Percentiles rank a stretch among this genome's conserved stretches.
These are phyloP conservation scores for Cladophialophora psammophila DNA, from an alignment of 2,329 filamentous ascomycete genomes.

Conservation along the genomic window DNA sequence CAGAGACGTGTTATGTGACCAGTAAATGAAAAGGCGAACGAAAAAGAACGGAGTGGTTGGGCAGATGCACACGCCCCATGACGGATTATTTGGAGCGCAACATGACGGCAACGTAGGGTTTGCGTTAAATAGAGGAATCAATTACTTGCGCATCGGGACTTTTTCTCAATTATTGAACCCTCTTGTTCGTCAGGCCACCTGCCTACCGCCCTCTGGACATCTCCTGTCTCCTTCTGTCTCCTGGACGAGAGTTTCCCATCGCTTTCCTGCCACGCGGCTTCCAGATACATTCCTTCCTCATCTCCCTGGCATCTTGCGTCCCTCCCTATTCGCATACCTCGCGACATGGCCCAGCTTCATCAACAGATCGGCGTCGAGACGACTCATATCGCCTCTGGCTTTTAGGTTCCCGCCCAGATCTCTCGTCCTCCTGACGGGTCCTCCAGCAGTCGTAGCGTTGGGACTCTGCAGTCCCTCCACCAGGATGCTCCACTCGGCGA, in stretches of 20 bases:
- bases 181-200: too few species aligned
- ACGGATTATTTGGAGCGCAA: neutral
- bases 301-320: slow-evolving; percentile 8
- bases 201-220: neutral
- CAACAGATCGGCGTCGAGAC: slow-evolving; percentile 23
- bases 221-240: neutral
- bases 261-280: neutral
- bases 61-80: neutral
- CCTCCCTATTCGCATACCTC: slow-evolving; percentile 15
- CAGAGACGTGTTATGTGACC: too few species aligned
- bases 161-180: neutral
- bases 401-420: slow-evolving; percentile 22
- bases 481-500: slow-evolving; percentile 58
- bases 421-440: neutral
- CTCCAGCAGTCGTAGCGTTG: neutral
- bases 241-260: neutral
- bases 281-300: neutral
- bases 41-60: neutral
- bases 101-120: neutral
- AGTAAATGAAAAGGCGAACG: too few species aligned
- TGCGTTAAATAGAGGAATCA: neutral
- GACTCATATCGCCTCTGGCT: slow-evolving; percentile 3
- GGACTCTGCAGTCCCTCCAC: slow-evolving; percentile 33
- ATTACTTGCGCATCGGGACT: neutral
- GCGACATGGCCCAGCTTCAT: slow-evolving; percentile 28